Evolutionary conservation across 2,329 filamentous ascomycete species (phyloP).

Genomic region (Cladophialophora chaetospira): DNA sequence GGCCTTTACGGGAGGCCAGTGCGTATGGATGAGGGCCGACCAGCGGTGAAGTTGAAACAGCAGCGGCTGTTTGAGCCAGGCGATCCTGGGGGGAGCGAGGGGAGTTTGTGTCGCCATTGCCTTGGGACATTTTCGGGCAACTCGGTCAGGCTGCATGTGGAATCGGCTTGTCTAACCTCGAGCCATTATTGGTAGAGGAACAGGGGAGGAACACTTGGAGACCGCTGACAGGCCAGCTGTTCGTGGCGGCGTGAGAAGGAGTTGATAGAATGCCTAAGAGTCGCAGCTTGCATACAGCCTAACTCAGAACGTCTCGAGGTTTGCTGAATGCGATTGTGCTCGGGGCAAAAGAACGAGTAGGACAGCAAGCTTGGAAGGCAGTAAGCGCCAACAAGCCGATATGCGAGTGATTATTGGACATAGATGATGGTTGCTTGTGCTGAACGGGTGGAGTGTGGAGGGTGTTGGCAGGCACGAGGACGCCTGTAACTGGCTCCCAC

Average conservation of each 20-base stretch:
- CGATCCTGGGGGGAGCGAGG: slow-evolving; percentile 25
- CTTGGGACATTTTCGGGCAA: slow-evolving; percentile 27
- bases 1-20: slow-evolving; percentile 17
- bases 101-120: slow-evolving; percentile 20
- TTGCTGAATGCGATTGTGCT: slow-evolving; percentile 12
- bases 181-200: slow-evolving; percentile 14
- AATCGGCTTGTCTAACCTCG: slow-evolving; percentile 11
- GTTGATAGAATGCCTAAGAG: slow-evolving; percentile 5
- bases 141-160: slow-evolving; percentile 21
- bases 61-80: slow-evolving; percentile 24
- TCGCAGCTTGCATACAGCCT: slow-evolving; percentile 15
- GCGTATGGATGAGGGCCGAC: slow-evolving; percentile 20
- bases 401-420: neutral
- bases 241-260: slow-evolving; percentile 16
- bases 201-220: slow-evolving; percentile 25
- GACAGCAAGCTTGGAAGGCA: slow-evolving; percentile 13
- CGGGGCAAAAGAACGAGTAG: slow-evolving; percentile 9
- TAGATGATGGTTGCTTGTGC: neutral
- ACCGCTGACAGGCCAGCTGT: slow-evolving; percentile 31
- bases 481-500: slow-evolving; percentile 2
- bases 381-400: slow-evolving; percentile 24
- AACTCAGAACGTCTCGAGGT: slow-evolving; percentile 16
- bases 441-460: neutral
- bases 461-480: neutral
- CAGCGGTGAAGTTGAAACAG: slow-evolving; percentile 28